Evolutionary conservation across 2,329 filamentous ascomycete species (phyloP).

Genomic region (Colletotrichum nymphaeae): DNA sequence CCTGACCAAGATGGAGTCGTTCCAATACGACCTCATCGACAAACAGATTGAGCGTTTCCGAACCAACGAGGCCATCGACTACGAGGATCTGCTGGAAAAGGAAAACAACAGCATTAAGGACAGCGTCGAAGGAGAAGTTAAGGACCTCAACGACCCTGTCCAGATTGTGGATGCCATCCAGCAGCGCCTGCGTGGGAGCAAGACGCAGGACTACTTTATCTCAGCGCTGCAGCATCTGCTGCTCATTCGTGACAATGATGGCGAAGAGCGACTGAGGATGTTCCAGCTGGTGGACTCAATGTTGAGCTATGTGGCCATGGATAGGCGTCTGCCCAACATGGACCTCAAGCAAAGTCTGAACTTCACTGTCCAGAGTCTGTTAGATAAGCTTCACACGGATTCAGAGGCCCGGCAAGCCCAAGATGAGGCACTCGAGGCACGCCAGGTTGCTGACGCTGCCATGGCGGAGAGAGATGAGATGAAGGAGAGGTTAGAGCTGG

Average conservation of each 20-base stretch:
- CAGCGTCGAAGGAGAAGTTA: slow-evolving; percentile 84
- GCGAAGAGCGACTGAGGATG: slow-evolving; percentile 91
- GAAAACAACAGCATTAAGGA: slow-evolving; percentile 94
- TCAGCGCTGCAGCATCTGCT: slow-evolving; percentile 96
- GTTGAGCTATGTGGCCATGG: slow-evolving; percentile 99
- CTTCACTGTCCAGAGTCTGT: slow-evolving; percentile 93
- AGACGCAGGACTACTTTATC: slow-evolving; percentile 94
- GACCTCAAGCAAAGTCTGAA: slow-evolving; percentile 98
- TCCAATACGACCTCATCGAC: slow-evolving; percentile 98
- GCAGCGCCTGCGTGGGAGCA: slow-evolving; percentile 82
- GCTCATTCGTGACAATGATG: slow-evolving; percentile 89
- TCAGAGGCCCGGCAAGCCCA: slow-evolving; percentile 91
- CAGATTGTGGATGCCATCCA: slow-evolving; percentile 97
- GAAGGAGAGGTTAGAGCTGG: slow-evolving; percentile 87
- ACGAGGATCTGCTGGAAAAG: slow-evolving; percentile 94
- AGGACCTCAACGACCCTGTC: slow-evolving; percentile 90
- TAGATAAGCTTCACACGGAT: slow-evolving; percentile 97
- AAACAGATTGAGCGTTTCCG: slow-evolving; percentile 97
- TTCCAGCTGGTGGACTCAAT: slow-evolving; percentile 99
- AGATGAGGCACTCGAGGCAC: slow-evolving; percentile 90
- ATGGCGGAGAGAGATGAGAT: slow-evolving; percentile 97
- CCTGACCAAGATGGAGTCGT: slow-evolving; percentile 95
- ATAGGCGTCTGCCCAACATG: slow-evolving; percentile 93
- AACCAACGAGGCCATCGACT: slow-evolving; percentile 96
- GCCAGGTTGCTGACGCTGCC: slow-evolving; percentile 93